These are phyloP conservation scores for Nematocida sp. DNA, from an alignment of 371 early-diverging fungal species.

Conservation along the genomic window DNA sequence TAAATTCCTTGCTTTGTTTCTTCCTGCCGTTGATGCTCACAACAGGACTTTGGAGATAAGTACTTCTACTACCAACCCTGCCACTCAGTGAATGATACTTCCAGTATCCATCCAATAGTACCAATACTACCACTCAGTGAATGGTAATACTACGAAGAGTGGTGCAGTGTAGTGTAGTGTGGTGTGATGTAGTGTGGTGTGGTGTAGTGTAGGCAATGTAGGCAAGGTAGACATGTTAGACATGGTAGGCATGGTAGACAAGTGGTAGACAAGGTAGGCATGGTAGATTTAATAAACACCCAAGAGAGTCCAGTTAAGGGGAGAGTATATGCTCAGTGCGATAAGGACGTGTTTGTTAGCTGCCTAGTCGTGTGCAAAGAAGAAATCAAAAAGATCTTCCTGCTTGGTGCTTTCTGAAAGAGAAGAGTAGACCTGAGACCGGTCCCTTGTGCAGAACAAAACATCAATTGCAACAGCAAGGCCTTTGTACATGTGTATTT, in stretches of 20 bases:
- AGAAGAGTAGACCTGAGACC: too few species aligned
- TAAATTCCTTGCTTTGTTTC: not conserved
- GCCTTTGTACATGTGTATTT: slow-evolving; percentile 11
- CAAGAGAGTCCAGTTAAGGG: too few species aligned
- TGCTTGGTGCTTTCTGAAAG: too few species aligned
- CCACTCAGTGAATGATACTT: not conserved
- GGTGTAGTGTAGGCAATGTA: not conserved
- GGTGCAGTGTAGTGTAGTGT: not conserved
- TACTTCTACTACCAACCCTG: not conserved
- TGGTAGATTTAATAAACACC: too few species aligned
- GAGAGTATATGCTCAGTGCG: too few species aligned
- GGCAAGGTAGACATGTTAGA: too few species aligned
- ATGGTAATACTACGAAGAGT: not conserved
- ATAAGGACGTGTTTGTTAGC: too few species aligned
- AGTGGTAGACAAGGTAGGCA: too few species aligned
- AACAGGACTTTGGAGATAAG: not conserved
- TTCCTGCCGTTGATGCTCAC: not conserved
- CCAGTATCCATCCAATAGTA: not conserved
- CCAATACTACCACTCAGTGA: not conserved
- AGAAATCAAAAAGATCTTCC: too few species aligned
- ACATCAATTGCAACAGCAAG: slow-evolving; percentile 24
- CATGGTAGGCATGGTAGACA: too few species aligned
- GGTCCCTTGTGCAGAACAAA: too few species aligned
- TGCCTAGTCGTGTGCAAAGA: too few species aligned
- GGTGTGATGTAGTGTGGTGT: not conserved